A percentile compares a stretch with the other conserved stretches of the same genome.
Evolutionary conservation across 495 filamentous ascomycete genomes (phyloP).

Genomic region (Xylaria sp.): DNA sequence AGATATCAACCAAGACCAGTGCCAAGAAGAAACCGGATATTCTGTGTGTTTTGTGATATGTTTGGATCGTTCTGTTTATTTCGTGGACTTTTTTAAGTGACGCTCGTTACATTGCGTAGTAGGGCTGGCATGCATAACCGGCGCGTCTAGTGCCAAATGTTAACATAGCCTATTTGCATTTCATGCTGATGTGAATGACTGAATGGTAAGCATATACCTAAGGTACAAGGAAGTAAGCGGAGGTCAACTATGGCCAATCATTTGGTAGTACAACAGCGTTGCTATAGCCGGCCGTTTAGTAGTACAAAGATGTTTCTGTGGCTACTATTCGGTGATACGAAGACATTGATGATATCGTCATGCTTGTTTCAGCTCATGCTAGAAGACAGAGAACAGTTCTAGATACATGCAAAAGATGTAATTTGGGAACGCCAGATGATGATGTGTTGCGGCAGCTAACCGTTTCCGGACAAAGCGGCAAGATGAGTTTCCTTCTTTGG

Average conservation of each 20-base stretch:
- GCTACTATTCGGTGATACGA: not conserved
- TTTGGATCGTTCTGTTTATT: not conserved
- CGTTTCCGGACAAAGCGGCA: not conserved
- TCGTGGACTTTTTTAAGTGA: not conserved
- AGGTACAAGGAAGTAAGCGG: no score
- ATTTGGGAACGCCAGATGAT: constrained; percentile 2
- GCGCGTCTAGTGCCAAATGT: not conserved
- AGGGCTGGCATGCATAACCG: not conserved
- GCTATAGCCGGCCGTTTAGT: no score
- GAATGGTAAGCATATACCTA: no score
- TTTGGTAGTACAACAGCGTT: no score
- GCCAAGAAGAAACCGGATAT: not conserved
- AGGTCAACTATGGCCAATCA: no score
- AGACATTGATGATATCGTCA: not conserved
- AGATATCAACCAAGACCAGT: not conserved
- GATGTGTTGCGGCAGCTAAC: constrained; percentile 26
- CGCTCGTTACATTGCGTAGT: not conserved
- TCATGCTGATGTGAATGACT: not conserved
- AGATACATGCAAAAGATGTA: not conserved
- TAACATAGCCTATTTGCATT: not conserved
- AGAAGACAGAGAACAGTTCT: not conserved
- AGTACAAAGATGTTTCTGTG: no score
- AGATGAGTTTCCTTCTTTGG: constrained; percentile 7
- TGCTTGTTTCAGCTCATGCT: constrained; percentile 11
- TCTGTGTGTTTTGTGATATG: not conserved